A percentile compares a stretch with the other conserved stretches of the same genome.
Evolutionary conservation across 1,284 basidiomycete species (phyloP).

Genomic region (Pseudozyma hubeiensis): DNA sequence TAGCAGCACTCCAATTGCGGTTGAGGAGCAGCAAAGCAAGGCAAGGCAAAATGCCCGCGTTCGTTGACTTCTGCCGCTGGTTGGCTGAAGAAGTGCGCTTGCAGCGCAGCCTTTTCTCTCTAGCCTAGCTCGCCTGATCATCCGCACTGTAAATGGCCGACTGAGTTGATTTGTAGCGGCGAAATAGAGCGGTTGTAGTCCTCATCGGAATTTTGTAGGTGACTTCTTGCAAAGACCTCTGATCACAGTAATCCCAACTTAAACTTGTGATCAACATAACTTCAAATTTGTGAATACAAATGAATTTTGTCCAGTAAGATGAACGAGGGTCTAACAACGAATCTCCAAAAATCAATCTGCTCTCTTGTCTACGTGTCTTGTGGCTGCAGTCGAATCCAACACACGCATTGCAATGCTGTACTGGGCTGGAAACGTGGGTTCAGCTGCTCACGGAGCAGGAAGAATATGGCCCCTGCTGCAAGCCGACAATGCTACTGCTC

Average conservation of each 20-base stretch:
- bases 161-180: not conserved
- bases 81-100: slow-evolving; percentile 18
- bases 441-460: not conserved
- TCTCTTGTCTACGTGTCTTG: slow-evolving; percentile 7
- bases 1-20: slow-evolving; percentile 16
- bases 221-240: not conserved
- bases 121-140: slow-evolving; percentile 25
- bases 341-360: not conserved
- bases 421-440: slow-evolving; percentile 5
- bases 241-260: not conserved
- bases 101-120: slow-evolving; percentile 1
- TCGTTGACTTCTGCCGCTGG: slow-evolving; percentile 10
- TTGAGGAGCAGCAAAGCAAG: slow-evolving; percentile 16
- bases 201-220: not conserved
- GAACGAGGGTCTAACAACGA: not conserved
- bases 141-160: slow-evolving; percentile 8
- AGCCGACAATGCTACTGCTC: not conserved
- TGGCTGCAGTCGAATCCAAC: slow-evolving; percentile 6
- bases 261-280: too few relatives aligned
- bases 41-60: slow-evolving; percentile 19
- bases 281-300: not conserved
- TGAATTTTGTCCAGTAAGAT: not conserved
- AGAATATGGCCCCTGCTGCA: not conserved
- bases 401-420: slow-evolving; percentile 1
- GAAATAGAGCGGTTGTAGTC: not conserved